phyloP scores from a whole-genome alignment of 345 rosid genomes.

The Eucalyptus cloeziana region DNA sequence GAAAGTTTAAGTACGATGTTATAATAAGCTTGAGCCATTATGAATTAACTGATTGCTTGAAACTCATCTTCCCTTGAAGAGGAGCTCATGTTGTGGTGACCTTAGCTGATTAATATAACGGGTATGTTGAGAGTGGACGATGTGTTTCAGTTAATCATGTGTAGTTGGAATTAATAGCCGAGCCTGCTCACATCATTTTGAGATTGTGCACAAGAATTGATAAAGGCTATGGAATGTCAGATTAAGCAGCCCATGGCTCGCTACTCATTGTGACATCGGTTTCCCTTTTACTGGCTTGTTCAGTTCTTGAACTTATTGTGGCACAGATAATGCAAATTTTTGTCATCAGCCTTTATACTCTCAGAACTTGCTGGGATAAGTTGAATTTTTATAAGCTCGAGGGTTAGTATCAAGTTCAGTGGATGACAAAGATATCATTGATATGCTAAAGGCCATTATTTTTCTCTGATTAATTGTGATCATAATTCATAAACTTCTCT shows the following conservation, averaged over 20 bases:
- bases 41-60: not conserved
- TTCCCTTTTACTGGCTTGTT: not conserved
- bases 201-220: not conserved
- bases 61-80: not conserved
- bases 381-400: not conserved
- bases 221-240: not conserved
- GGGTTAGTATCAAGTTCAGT: not conserved
- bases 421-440: not conserved
- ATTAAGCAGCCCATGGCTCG: not conserved
- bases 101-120: not conserved
- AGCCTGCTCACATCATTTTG: not conserved
- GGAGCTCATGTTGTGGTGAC: not conserved
- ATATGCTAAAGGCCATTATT: not conserved
- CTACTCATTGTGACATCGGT: not conserved
- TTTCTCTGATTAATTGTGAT: not conserved
- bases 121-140: not conserved
- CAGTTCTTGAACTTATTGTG: not conserved
- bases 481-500: not conserved
- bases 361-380: not conserved
- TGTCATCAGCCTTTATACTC: not conserved
- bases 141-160: not conserved
- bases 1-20: not conserved
- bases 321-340: not conserved
- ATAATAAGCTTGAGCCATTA: not conserved
- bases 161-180: not conserved